Conservation (phyloP, 2,329 filamentous ascomycete species). For the Ilyonectria sp. region DNA sequence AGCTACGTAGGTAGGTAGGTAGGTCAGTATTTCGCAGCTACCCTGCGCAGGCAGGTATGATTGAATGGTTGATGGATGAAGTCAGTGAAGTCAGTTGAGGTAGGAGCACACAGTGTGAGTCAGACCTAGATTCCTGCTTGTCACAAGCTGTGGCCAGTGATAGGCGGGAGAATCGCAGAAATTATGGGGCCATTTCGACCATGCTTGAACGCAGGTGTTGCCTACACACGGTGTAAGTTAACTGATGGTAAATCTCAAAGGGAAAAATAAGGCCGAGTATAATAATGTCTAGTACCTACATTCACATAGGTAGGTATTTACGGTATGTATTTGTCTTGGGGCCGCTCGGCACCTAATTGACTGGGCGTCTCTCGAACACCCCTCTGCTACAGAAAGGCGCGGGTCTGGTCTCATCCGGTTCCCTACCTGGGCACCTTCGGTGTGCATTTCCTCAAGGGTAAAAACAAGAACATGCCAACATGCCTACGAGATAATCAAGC, state of each 20-base stretch:
- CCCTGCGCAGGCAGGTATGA: neutral
- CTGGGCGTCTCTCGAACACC: neutral
- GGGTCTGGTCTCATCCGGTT: too few relatives aligned
- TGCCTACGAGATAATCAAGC: too few relatives aligned
- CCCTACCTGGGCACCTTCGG: too few relatives aligned
- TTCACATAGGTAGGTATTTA: too few relatives aligned
- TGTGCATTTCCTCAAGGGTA: too few relatives aligned
- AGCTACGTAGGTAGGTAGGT: too few relatives aligned
- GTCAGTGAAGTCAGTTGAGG: neutral
- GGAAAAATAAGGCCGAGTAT: too few relatives aligned
- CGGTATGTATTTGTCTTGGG: too few relatives aligned
- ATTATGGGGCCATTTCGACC: neutral
- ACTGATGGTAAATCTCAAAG: neutral
- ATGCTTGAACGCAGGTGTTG: neutral
- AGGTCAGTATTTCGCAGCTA: neutral
- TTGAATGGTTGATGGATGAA: neutral
- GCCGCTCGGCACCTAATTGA: neutral
- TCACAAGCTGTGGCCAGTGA: neutral
- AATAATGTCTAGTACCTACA: too few relatives aligned
- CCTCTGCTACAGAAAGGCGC: neutral
- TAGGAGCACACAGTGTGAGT: conserved; percentile 17
- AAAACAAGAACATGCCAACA: too few relatives aligned
- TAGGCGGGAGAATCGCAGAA: neutral
- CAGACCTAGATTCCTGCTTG: neutral
- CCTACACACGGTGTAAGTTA: neutral